Evolutionary conservation across 495 filamentous ascomycete species (phyloP).

Genomic region (Aspergillus coremiiformis): DNA sequence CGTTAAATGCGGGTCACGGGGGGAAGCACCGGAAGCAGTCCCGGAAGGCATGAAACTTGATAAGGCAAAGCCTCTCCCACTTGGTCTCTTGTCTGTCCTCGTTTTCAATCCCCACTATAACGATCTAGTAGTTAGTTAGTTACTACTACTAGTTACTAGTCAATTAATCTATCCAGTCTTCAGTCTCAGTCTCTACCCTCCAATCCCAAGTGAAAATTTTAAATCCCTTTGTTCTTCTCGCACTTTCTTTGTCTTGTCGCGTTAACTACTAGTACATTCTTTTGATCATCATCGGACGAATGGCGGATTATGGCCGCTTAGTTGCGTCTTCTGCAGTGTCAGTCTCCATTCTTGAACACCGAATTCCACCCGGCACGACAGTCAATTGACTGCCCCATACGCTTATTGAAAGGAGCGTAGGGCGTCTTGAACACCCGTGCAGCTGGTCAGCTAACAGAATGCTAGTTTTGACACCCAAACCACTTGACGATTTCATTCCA

Average conservation of each 20-base stretch:
- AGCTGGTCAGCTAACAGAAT: conserved; percentile 8
- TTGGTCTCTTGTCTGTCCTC: not conserved
- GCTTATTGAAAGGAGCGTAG: not conserved
- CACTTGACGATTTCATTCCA: not conserved
- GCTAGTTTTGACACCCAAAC: conserved; percentile 9
- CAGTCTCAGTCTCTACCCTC: not conserved
- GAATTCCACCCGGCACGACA: too few relatives aligned
- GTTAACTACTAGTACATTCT: not conserved
- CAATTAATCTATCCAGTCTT: not conserved
- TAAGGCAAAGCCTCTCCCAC: too few relatives aligned
- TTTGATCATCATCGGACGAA: not conserved
- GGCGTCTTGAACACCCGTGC: not conserved
- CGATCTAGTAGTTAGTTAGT: not conserved
- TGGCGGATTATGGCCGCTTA: not conserved
- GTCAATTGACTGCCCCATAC: too few relatives aligned
- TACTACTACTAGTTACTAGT: not conserved
- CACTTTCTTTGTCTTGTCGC: not conserved
- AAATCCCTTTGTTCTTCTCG: not conserved
- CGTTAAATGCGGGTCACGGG: not conserved
- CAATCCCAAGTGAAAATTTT: not conserved
- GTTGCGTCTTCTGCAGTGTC: not conserved
- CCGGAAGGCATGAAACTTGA: too few relatives aligned
- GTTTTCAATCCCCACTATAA: not conserved
- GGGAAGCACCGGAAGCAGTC: too few relatives aligned
- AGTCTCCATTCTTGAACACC: not conserved